Conservation (phyloP, 495 filamentous ascomycete genomes). For the Penicillium mononematosum region DNA sequence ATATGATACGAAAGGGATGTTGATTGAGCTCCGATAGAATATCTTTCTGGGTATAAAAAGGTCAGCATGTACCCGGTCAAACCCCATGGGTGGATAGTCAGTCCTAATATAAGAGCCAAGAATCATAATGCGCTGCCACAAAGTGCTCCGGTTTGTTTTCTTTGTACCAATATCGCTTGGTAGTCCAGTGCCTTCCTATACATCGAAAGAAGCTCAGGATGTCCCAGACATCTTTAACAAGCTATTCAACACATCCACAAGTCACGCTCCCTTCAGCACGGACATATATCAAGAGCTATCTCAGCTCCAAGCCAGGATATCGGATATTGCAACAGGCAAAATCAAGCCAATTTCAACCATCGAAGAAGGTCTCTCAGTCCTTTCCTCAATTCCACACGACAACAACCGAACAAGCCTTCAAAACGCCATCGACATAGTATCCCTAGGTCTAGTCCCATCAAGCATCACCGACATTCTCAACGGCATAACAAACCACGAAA, state of each 20-base stretch:
- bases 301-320: background rate
- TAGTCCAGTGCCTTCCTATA: background rate
- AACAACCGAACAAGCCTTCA: background rate
- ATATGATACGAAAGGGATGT: background rate
- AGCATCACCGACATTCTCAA: conserved; percentile 2
- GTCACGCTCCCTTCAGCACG: background rate
- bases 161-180: background rate
- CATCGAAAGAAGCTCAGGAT: background rate
- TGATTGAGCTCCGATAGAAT: background rate
- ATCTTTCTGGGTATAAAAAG: background rate
- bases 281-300: background rate
- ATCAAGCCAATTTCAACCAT: background rate
- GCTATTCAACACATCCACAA: background rate
- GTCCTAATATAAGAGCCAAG: background rate
- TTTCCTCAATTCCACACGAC: background rate
- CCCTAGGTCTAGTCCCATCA: conserved; percentile 1
- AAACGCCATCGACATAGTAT: background rate
- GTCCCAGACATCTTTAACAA: background rate
- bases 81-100: background rate
- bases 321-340: background rate
- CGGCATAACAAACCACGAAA: background rate
- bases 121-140: background rate
- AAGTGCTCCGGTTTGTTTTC: background rate
- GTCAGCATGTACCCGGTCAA: background rate
- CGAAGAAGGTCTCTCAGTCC: background rate